Conservation (phyloP, 139 green algal species). For the Closterium sp. region DNA sequence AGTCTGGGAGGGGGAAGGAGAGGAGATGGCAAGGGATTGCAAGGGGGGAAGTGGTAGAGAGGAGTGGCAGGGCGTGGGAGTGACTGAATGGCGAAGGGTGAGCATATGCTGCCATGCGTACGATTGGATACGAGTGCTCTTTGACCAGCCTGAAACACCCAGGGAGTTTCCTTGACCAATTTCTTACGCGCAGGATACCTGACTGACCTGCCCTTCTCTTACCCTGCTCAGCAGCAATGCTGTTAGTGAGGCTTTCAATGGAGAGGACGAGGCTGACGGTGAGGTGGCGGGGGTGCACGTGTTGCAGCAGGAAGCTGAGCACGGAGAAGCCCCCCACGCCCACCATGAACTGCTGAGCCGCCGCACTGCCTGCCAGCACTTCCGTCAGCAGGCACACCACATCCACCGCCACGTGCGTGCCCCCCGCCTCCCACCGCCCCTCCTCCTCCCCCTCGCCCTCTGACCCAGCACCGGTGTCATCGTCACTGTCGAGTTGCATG, state of each 20-base stretch:
- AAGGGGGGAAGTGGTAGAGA: not conserved
- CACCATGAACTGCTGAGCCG: constrained; percentile 25
- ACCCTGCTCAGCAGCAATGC: constrained; percentile 5
- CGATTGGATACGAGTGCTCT: too few relatives aligned
- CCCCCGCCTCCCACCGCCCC: not conserved
- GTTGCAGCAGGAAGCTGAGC: constrained; percentile 31
- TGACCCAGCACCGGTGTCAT: not conserved
- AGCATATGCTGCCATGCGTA: too few relatives aligned
- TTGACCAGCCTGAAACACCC: too few relatives aligned
- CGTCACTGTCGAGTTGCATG: constrained; percentile 17
- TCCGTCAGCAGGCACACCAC: constrained; percentile 25
- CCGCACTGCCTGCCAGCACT: constrained; percentile 22
- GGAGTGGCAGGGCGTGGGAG: too few relatives aligned
- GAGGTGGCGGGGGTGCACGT: constrained; percentile 36
- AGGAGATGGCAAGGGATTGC: not conserved
- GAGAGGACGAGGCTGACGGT: constrained; percentile 24
- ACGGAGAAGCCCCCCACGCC: constrained; percentile 13
- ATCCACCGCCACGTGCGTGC: constrained; percentile 3
- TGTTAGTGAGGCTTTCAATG: constrained; percentile 21
- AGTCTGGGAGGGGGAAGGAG: not conserved
- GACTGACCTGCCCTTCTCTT: not conserved
- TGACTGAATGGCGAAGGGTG: too few relatives aligned
- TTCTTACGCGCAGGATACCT: too few relatives aligned
- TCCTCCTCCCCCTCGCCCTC: not conserved
- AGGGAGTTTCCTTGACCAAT: too few relatives aligned